Evolutionary conservation across 2,329 filamentous ascomycete genomes (phyloP).

Genomic region (Ceratocystis ficicola): DNA sequence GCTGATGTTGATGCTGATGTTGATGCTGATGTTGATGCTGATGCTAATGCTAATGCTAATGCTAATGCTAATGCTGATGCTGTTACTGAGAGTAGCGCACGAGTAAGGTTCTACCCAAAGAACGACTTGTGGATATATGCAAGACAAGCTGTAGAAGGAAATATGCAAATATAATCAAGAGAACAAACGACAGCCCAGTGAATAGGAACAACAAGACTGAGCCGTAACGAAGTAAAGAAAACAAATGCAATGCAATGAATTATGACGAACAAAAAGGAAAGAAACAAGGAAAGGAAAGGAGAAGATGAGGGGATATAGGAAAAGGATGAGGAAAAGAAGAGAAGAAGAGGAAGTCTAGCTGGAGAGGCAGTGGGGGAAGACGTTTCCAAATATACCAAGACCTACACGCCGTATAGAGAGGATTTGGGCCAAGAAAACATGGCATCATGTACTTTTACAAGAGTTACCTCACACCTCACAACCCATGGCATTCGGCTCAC

Average conservation of each 20-base stretch:
- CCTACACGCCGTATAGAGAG: too few species aligned
- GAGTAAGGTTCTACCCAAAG: background rate
- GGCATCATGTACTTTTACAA: too few species aligned
- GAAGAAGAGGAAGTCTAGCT: background rate
- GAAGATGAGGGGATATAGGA: background rate
- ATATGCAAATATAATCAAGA: constrained; percentile 11
- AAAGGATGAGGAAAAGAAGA: constrained; percentile 6
- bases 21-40: too few species aligned
- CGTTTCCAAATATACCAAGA: background rate
- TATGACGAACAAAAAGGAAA: background rate
- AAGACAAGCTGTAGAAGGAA: background rate
- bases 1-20: background rate
- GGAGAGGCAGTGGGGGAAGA: background rate
- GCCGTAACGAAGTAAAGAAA: background rate
- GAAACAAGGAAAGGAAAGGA: constrained; percentile 5
- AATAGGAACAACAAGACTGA: background rate
- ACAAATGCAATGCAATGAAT: constrained; percentile 2
- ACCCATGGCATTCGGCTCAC: too few species aligned
- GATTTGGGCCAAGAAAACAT: too few species aligned
- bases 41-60: background rate
- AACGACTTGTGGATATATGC: background rate
- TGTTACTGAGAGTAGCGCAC: background rate
- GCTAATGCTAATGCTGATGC: background rate
- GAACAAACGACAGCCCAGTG: background rate
- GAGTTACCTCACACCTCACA: too few species aligned